phyloP scores from a whole-genome alignment of 306 rosid species.

The Pachyrhizus erosus region DNA sequence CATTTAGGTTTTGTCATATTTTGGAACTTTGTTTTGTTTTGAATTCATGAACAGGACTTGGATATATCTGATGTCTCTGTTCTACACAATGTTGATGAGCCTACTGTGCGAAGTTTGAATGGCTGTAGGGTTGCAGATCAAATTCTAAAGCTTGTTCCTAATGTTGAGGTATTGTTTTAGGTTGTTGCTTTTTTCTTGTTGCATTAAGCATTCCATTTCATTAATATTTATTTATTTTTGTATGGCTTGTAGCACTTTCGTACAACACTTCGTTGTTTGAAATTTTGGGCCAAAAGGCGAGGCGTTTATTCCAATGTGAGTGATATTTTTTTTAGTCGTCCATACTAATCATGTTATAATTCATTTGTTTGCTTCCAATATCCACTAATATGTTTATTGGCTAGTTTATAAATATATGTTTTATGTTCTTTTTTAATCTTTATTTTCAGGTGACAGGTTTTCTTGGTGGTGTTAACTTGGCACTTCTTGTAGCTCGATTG shows the following conservation, averaged over 20 bases:
- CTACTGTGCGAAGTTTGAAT: constrained; percentile 90
- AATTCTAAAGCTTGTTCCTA: constrained; percentile 96
- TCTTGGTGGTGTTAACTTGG: constrained; percentile 98
- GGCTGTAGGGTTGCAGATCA: constrained; percentile 99
- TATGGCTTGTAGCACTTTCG: constrained; percentile 64
- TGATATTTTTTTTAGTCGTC: background rate
- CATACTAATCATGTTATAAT: background rate
- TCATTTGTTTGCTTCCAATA: constrained; percentile 26
- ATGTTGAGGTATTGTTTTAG: constrained; percentile 63
- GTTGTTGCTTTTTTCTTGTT: constrained; percentile 1
- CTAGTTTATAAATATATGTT: background rate
- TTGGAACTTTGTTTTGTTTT: constrained; percentile 30
- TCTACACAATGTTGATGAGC: constrained; percentile 81
- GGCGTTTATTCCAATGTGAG: constrained; percentile 97
- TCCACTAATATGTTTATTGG: background rate
- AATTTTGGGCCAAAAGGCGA: constrained; percentile 93
- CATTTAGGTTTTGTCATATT: background rate
- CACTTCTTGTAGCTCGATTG: constrained; percentile 90
- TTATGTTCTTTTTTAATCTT: background rate
- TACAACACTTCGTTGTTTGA: constrained; percentile 82
- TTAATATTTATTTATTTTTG: background rate
- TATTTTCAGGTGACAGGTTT: constrained; percentile 86
- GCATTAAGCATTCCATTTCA: background rate
- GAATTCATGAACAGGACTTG: constrained; percentile 66
- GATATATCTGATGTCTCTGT: constrained; percentile 79